Evolutionary conservation across 768 basidiomycete species (phyloP).

Genomic region (Collybiopsis luxurians): DNA sequence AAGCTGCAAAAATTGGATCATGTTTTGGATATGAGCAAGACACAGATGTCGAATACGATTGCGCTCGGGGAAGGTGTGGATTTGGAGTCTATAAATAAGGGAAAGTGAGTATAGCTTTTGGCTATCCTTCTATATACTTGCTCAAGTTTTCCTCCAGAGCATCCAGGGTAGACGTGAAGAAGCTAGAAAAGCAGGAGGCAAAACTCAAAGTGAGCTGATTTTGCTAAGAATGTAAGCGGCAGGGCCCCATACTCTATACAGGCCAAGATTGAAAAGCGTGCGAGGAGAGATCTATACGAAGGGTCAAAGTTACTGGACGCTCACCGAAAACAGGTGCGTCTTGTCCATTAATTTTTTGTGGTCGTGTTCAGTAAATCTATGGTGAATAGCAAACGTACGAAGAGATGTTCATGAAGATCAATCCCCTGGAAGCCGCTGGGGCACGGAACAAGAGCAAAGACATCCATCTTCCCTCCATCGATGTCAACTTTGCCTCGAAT

Average conservation of each 20-base stretch:
- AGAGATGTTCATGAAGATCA: slow-evolving; percentile 99
- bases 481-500: slow-evolving; percentile 94
- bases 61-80: slow-evolving; percentile 82
- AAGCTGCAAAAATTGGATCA: slow-evolving; percentile 78
- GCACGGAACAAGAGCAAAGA: slow-evolving; percentile 97
- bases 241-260: slow-evolving; percentile 22
- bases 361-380: slow-evolving; percentile 1
- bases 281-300: slow-evolving; percentile 87
- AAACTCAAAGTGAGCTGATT: slow-evolving; percentile 70
- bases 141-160: slow-evolving; percentile 44
- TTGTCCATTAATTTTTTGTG: background rate
- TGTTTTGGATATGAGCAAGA: slow-evolving; percentile 86
- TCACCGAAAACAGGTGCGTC: slow-evolving; percentile 77
- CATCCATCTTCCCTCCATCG: slow-evolving; percentile 91
- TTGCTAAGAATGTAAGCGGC: background rate
- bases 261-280: slow-evolving; percentile 98
- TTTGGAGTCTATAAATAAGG: slow-evolving; percentile 90
- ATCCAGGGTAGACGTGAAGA: slow-evolving; percentile 91
- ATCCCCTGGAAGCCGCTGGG: slow-evolving; percentile 80
- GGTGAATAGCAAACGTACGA: slow-evolving; percentile 85
- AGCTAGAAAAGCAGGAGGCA: slow-evolving; percentile 94
- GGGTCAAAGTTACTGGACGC: slow-evolving; percentile 94
- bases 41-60: slow-evolving; percentile 76
- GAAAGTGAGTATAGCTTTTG: slow-evolving; percentile 69
- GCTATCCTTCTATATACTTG: background rate